These are phyloP conservation scores for cucumber (Cucumis sativus) DNA, from an alignment of 306 rosid species.

Conservation along the genomic window DNA sequence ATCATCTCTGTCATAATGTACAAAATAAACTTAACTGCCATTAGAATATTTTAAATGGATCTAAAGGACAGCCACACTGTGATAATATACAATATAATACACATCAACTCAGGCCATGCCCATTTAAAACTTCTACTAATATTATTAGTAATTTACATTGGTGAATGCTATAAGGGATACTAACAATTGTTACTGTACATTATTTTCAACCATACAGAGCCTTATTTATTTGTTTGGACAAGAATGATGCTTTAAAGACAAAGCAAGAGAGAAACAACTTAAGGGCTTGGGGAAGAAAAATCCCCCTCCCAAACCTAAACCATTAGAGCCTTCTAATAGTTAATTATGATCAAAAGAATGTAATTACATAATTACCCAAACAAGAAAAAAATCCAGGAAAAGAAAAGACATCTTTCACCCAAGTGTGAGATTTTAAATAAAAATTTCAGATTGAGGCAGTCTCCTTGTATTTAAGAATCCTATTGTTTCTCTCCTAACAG, in stretches of 20 bases:
- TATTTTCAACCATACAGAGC: not conserved
- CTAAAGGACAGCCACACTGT: not conserved
- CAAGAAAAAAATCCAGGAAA: not conserved
- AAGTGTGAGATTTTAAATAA: not conserved
- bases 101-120: not conserved
- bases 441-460: not conserved
- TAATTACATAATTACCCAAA: not conserved
- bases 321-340: not conserved
- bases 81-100: not conserved
- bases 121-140: not conserved
- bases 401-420: not conserved
- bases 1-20: slow-evolving; percentile 38
- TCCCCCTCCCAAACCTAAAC: not conserved
- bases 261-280: not conserved
- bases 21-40: slow-evolving; percentile 3
- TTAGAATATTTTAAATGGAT: slow-evolving; percentile 11
- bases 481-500: not conserved
- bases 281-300: not conserved
- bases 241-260: not conserved
- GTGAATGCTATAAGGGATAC: not conserved
- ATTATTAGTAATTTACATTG: not conserved
- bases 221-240: not conserved
- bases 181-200: not conserved
- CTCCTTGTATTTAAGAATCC: not conserved
- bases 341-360: not conserved